Conservation (phyloP, 108 stramenopile species). For the Cyclotella distinguenda region DNA sequence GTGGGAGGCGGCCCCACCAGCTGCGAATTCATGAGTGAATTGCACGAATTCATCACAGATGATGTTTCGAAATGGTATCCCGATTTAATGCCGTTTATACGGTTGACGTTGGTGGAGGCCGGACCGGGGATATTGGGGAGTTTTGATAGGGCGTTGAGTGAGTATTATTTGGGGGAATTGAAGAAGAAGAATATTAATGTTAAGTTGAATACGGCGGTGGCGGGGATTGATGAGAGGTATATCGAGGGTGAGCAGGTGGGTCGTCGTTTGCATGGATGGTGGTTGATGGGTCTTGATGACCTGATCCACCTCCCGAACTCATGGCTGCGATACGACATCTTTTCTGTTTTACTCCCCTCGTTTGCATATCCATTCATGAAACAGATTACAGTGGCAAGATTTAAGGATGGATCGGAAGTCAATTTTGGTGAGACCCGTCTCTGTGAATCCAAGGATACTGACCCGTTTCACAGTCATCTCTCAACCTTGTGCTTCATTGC, state of each 20-base stretch:
- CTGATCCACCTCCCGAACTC: no score
- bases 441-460: no score
- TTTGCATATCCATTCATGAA: no score
- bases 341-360: no score
- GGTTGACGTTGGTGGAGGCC: constrained; percentile 90
- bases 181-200: constrained; percentile 74
- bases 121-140: constrained; percentile 86
- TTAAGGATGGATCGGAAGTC: constrained; percentile 76
- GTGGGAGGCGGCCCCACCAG: constrained; percentile 97
- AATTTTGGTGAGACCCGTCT: constrained; percentile 60
- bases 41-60: constrained; percentile 87
- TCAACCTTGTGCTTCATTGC: no score
- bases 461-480: no score
- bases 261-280: no score
- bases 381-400: constrained; percentile 57
- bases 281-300: no score
- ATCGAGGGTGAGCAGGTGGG: constrained; percentile 45
- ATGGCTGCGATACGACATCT: no score
- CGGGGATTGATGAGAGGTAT: constrained; percentile 54
- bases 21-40: constrained; percentile 94
- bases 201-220: constrained; percentile 72
- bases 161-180: constrained; percentile 73
- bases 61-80: constrained; percentile 90
- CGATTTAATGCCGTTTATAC: constrained; percentile 74
- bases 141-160: constrained; percentile 80